A percentile compares a stretch with the other conserved stretches of the same genome.
phyloP scores from a whole-genome alignment of 257 asterid species.

The Fraxinus cuspidata region DNA sequence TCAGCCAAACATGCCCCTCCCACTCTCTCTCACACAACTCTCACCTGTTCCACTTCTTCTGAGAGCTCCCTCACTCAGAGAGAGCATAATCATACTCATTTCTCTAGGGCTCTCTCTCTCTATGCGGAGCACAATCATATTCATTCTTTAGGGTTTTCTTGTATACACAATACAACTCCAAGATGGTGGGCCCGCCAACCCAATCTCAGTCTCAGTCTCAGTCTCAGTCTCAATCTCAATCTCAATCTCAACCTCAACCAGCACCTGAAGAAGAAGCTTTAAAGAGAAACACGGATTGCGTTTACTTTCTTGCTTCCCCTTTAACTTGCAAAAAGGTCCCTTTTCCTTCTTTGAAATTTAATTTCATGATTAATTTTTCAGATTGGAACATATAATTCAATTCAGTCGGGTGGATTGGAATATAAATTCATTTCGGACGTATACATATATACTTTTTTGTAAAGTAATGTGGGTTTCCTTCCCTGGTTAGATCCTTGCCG shows the following conservation, averaged over 20 bases:
- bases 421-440: neutral
- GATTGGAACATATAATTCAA: neutral
- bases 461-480: neutral
- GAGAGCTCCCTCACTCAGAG: neutral
- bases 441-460: neutral
- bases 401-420: neutral
- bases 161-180: neutral
- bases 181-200: conserved; percentile 17
- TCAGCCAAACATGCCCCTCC: neutral
- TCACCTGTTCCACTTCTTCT: neutral
- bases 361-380: neutral
- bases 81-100: neutral
- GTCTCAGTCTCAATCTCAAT: neutral
- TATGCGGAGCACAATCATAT: neutral
- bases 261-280: conserved; percentile 60
- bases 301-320: conserved; percentile 69
- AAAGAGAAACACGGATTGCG: conserved; percentile 65
- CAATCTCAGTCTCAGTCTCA: conserved; percentile 11
- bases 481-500: neutral
- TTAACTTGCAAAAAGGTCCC: conserved; percentile 66
- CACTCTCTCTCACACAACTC: neutral
- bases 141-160: neutral
- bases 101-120: neutral
- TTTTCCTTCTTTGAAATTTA: neutral
- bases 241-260: conserved; percentile 2